A percentile compares a stretch with the other conserved stretches of the same genome.
These are phyloP conservation scores for Calonectria naviculata DNA, from an alignment of 2,329 filamentous ascomycete genomes.

Conservation along the genomic window DNA sequence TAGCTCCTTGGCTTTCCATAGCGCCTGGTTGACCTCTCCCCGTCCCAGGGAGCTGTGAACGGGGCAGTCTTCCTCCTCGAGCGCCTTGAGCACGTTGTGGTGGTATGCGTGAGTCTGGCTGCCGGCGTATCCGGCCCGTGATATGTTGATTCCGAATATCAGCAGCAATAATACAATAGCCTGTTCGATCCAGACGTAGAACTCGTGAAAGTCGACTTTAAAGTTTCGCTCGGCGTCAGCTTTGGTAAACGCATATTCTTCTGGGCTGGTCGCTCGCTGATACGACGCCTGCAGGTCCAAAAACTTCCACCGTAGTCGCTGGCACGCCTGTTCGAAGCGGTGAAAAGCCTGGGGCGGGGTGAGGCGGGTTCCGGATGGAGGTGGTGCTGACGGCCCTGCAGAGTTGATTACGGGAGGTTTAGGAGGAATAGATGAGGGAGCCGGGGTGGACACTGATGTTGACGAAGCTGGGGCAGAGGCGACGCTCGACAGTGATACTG, in stretches of 20 bases:
- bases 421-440: not conserved
- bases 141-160: constrained; percentile 69
- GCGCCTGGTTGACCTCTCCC: constrained; percentile 65
- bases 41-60: constrained; percentile 66
- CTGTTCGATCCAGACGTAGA: constrained; percentile 78
- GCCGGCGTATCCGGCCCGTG: constrained; percentile 34
- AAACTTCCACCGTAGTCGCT: constrained; percentile 72
- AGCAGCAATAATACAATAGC: constrained; percentile 75
- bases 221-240: constrained; percentile 74
- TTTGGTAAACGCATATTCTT: constrained; percentile 46
- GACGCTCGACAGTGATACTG: constrained; percentile 28
- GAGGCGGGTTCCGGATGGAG: constrained; percentile 29
- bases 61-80: constrained; percentile 68
- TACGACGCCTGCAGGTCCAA: constrained; percentile 69
- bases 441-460: not conserved
- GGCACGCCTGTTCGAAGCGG: constrained; percentile 70
- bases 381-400: not conserved
- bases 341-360: constrained; percentile 57
- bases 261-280: constrained; percentile 56
- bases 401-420: not conserved
- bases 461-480: not conserved
- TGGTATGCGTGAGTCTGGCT: constrained; percentile 68
- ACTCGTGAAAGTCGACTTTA: constrained; percentile 83
- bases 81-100: constrained; percentile 73
- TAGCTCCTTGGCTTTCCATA: constrained; percentile 75